phyloP scores from a whole-genome alignment of 176 grass and related monocot species.

The Coix lacrymajobi region DNA sequence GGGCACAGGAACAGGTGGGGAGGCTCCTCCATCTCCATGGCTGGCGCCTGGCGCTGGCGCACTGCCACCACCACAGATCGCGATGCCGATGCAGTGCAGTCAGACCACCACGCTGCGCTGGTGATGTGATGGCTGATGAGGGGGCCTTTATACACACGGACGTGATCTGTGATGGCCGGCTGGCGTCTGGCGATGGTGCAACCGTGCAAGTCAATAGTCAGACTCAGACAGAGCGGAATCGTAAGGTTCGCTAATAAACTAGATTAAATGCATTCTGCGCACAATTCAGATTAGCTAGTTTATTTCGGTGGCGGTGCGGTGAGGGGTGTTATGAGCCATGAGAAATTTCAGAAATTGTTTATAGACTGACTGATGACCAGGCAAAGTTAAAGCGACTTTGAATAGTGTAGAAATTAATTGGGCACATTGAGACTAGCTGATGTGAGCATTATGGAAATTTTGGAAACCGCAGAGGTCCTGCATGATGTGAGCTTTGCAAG shows the following conservation, averaged over 20 bases:
- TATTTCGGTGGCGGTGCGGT: neutral
- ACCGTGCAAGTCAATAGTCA: conserved; percentile 40
- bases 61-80: neutral
- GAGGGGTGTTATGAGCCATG: neutral
- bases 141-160: conserved; percentile 7
- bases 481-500: neutral
- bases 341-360: neutral
- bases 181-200: conserved; percentile 1
- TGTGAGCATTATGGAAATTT: neutral
- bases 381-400: neutral
- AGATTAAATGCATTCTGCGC: neutral
- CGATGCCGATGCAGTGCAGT: neutral
- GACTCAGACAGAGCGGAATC: conserved; percentile 30
- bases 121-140: neutral
- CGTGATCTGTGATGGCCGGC: neutral
- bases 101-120: neutral
- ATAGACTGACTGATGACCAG: neutral
- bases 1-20: conserved; percentile 69
- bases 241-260: neutral
- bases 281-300: neutral
- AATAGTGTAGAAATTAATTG: neutral
- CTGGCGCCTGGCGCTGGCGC: neutral
- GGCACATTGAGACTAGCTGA: neutral
- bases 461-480: neutral
- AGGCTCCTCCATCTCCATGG: conserved; percentile 26